Conservation (phyloP, 2,329 filamentous ascomycete genomes). For the Paramyrothecium sp. region DNA sequence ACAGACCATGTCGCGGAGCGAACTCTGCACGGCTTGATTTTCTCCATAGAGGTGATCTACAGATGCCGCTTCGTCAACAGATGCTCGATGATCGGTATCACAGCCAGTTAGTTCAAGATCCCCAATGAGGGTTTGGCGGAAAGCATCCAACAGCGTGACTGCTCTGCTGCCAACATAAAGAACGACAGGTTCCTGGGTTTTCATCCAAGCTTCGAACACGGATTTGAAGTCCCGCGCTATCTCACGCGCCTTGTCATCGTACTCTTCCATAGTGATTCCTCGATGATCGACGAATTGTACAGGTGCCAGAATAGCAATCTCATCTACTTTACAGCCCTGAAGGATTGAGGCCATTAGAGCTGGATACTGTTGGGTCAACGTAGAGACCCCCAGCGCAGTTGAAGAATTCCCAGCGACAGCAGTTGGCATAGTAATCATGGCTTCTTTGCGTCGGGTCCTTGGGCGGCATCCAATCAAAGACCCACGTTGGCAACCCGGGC, state of each 20-base stretch:
- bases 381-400: neutral
- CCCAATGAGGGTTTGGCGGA: neutral
- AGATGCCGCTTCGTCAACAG: neutral
- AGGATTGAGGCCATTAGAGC: neutral
- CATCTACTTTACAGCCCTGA: neutral
- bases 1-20: neutral
- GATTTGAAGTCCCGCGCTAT: neutral
- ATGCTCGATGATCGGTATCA: neutral
- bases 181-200: neutral
- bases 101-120: neutral
- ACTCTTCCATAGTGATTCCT: neutral
- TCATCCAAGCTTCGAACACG: neutral
- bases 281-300: neutral
- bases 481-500: neutral
- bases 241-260: neutral
- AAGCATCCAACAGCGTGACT: neutral
- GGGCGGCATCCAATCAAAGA: neutral
- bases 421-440: neutral
- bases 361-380: neutral
- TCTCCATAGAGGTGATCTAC: neutral
- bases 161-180: neutral
- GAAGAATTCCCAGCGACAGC: neutral
- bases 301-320: neutral
- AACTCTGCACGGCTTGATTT: neutral
- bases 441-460: neutral